Evolutionary conservation across 805 yeast species (phyloP), one percentile per base, ranked within the genome.

Genomic region (Schizosaccharomyces octosporus): DNA sequence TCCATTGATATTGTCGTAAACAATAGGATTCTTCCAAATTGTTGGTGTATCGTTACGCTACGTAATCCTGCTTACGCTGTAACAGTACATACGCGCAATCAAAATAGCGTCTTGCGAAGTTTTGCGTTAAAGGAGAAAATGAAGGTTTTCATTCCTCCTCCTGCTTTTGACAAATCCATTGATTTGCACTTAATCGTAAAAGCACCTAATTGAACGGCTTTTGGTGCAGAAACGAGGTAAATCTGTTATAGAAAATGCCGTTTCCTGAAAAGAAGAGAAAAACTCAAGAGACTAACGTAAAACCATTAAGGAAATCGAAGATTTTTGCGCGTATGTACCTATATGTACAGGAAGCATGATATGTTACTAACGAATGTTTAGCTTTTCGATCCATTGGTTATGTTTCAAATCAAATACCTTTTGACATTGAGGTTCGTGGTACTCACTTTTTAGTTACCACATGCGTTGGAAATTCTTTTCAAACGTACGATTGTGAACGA

Each of bases 361-460:
- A 11, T 3, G 17, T 51, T 21, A n/a, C 57, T 51, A 51, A 51
- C 57, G 11, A 24, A 51, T 24, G 7, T 45, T 45, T 17, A 51
- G 57, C 61, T 21, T 59, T 59, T 43, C 55, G 71, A 71, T 68
- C 73, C 19, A 74, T 93, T 31, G 98, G 98, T 4, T 82, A 87
- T 68, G 95, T 94, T n/a, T 78, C 95, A 36, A 87, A 87, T 69
- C 83, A 80, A 45, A 75, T 78, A 1, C 97, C 97, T 2, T 87
- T 89, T 69, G 85, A 95, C 5, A 75, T 87, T 24, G 94, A 97
- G 32, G 81, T 90, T 1, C 76, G 90, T 63, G 98, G 98, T 61
- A 78, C 86, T 17, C 81, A 95, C 0, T 89, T 85, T 67, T 85
- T 89, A 67, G 80, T 87, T 48, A 95, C 84, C 19, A 90, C 97